Evolutionary conservation across 1,284 basidiomycete species (phyloP).

Genomic region (Pascua guehoae): DNA sequence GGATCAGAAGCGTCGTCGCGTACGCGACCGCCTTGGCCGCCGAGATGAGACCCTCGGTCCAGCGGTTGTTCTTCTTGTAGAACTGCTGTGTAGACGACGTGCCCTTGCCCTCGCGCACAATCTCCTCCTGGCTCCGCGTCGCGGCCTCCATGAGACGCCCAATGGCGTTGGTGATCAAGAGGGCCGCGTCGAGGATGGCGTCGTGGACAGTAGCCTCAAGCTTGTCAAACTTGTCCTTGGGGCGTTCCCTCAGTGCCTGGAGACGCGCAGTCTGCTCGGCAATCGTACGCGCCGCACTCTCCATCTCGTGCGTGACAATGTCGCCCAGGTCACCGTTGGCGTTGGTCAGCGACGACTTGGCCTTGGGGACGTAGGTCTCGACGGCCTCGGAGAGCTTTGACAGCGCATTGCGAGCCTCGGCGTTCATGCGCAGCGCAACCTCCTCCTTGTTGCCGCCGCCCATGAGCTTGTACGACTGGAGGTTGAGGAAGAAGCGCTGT

Average conservation of each 20-base stretch:
- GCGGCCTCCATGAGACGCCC: conserved; percentile 91
- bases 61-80: conserved; percentile 99
- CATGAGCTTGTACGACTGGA: conserved; percentile 90
- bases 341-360: conserved; percentile 67
- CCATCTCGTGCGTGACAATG: conserved; percentile 95
- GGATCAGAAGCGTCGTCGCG: conserved; percentile 94
- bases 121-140: conserved; percentile 96
- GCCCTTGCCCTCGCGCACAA: conserved; percentile 90
- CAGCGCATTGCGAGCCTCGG: conserved; percentile 75
- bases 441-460: conserved; percentile 74
- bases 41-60: conserved; percentile 98
- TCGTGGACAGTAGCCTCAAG: conserved; percentile 97
- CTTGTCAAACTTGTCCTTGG: conserved; percentile 78
- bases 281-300: conserved; percentile 86
- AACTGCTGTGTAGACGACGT: conserved; percentile 90
- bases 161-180: conserved; percentile 94
- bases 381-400: conserved; percentile 80
- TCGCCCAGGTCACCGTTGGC: conserved; percentile 93
- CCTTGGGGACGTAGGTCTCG: conserved; percentile 82
- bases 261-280: conserved; percentile 86
- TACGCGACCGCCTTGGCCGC: conserved; percentile 97
- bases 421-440: conserved; percentile 84
- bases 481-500: conserved; percentile 87
- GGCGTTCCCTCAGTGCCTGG: conserved; percentile 83
- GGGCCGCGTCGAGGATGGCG: conserved; percentile 86